phyloP scores from a whole-genome alignment of 805 yeast genomes.

The Wickerhamiella sorbophila region DNA sequence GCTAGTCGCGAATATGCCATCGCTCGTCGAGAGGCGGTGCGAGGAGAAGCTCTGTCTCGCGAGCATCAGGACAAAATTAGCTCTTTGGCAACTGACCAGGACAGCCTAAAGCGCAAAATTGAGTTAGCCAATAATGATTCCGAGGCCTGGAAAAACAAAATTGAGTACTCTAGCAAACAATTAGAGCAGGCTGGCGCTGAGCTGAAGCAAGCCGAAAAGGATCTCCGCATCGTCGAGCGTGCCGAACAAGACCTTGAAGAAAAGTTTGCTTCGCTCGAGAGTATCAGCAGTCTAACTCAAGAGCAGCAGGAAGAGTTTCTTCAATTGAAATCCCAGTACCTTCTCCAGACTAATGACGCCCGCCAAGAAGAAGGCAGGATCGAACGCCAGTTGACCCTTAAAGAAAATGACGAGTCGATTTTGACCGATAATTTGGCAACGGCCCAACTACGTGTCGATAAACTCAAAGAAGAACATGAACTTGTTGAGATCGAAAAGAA shows the following conservation, averaged over 20 bases:
- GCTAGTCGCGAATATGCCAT: conserved; percentile 4
- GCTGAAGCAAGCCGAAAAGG: neutral
- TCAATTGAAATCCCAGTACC: conserved; percentile 6
- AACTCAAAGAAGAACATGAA: conserved; percentile 1
- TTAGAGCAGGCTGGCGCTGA: conserved; percentile 8
- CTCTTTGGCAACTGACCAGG: conserved; percentile 6
- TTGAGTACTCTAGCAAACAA: conserved; percentile 16
- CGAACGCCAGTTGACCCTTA: conserved; percentile 4
- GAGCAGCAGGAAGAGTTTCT: conserved; percentile 3
- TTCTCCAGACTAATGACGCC: conserved; percentile 6
- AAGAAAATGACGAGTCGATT: neutral
- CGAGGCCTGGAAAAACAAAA: conserved; percentile 10
- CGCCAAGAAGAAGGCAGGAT: conserved; percentile 13
- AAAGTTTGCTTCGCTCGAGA: neutral
- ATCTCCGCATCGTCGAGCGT: neutral
- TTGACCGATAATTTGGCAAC: conserved; percentile 4
- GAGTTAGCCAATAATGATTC: conserved; percentile 10
- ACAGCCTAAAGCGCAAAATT: conserved; percentile 8
- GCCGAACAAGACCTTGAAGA: neutral
- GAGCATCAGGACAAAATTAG: neutral
- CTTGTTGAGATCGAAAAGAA: neutral
- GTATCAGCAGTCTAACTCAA: neutral
- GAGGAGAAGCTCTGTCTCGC: neutral
- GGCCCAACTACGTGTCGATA: neutral
- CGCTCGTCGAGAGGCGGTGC: conserved; percentile 3